These are phyloP conservation scores for Serendipita sp. DNA, from an alignment of 768 basidiomycete genomes.

Conservation along the genomic window DNA sequence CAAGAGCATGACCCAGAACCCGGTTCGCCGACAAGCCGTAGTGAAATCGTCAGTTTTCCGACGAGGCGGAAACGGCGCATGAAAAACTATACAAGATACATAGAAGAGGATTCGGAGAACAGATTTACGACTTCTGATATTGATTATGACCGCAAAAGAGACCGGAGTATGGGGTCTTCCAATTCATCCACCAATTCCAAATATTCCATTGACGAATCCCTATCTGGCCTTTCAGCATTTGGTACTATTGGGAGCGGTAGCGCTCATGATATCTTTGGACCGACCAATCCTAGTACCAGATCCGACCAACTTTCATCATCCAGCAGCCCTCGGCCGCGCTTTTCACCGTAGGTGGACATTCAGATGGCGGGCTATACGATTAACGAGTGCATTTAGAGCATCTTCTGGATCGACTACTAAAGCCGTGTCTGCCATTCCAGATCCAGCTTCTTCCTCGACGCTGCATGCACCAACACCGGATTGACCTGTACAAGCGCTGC, in stretches of 20 bases:
- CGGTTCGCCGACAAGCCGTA: background rate
- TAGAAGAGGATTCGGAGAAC: background rate
- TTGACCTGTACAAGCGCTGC: too few relatives aligned
- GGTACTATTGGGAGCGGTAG: background rate
- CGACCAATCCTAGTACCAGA: too few relatives aligned
- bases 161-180: background rate
- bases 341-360: too few relatives aligned
- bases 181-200: background rate
- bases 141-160: background rate
- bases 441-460: too few relatives aligned
- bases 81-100: background rate
- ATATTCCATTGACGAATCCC: constrained; percentile 4
- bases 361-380: too few relatives aligned
- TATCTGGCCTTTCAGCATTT: background rate
- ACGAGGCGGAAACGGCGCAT: background rate
- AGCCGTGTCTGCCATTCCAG: too few relatives aligned
- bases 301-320: too few relatives aligned
- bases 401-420: too few relatives aligned
- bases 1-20: background rate
- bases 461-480: too few relatives aligned
- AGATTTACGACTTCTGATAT: background rate
- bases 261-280: background rate
- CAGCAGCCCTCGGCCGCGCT: too few relatives aligned
- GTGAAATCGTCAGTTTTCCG: too few relatives aligned
- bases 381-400: too few relatives aligned